Evolutionary conservation across 2,329 filamentous ascomycete species (phyloP).

Genomic region (Neophaeococcomyces mojaviensis): DNA sequence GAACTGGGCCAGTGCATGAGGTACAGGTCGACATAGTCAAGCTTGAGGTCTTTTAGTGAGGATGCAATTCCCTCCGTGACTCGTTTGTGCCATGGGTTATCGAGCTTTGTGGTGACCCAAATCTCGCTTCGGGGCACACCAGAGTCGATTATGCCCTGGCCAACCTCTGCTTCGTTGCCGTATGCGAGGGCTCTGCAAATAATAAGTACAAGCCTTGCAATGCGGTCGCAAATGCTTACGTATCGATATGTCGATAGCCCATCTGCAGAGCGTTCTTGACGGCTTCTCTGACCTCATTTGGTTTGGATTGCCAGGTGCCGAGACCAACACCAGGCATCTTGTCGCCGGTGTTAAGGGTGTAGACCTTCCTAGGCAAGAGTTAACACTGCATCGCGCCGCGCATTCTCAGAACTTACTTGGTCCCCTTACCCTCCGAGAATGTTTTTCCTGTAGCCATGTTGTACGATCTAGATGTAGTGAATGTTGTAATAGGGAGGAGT

Average conservation of each 20-base stretch:
- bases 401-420: constrained; percentile 1
- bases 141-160: constrained; percentile 55
- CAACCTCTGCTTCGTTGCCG: constrained; percentile 66
- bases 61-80: constrained; percentile 52
- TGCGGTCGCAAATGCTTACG: constrained; percentile 27
- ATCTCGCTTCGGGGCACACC: constrained; percentile 59
- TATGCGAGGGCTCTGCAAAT: constrained; percentile 56
- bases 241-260: constrained; percentile 72
- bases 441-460: constrained; percentile 2
- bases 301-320: constrained; percentile 70
- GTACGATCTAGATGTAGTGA: neutral
- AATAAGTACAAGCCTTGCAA: neutral
- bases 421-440: constrained; percentile 7
- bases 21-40: constrained; percentile 62
- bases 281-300: constrained; percentile 61
- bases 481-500: neutral
- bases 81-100: constrained; percentile 71
- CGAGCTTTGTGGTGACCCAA: constrained; percentile 73
- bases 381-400: neutral
- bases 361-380: constrained; percentile 15
- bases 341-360: constrained; percentile 33
- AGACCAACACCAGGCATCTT: constrained; percentile 57
- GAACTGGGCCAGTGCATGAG: constrained; percentile 52
- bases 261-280: constrained; percentile 60
- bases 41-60: constrained; percentile 54